Base-by-base conservation (phyloP, 2,329 filamentous ascomycete species). In the Ceratocystis ficicola region DNA sequence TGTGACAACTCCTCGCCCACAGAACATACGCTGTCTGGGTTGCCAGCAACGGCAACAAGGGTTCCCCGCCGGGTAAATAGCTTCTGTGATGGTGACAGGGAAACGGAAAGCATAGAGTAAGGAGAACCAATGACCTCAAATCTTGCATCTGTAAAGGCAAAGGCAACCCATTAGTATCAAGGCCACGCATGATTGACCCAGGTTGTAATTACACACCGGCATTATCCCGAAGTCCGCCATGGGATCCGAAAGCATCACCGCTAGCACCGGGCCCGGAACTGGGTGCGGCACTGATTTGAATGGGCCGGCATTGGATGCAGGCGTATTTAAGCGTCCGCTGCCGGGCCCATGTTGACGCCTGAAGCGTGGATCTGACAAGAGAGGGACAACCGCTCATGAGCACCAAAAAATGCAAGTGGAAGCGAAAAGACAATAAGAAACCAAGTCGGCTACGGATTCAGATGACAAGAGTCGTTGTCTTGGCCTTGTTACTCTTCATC, bases 51-150 rank as follows among this genome's bases (percentile, higher is more conserved):
- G 60, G 88, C 92, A 65, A 97, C 89, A 63, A 99, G 80, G 1
- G 93, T 96, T 65, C 95, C 95, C 72, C 91, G 86, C 71, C 93
- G 84, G 25, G 94, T 96, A 76, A 94, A 96, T 62, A 99, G 85
- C 71, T 89, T 88, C 75, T 97, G 93, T 41, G 93, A 97, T 52
- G 94, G 89, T 44, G 94, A 95, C 64, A 99, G 83, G 6, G 88
- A 90, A 70, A 96, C 92, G 25, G 93, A 96, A 71, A 99, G 86
- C 69, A 99, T 85, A 65, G 94, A 97, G 76, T 94, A 94, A 1
- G 93, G 91, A 28, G 89, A 84, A 69, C 94, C 94, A 69, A 99
- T 80, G 61, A 97, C 90, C 76, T 97, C 90, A 75, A 99, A 99
- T 67, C 86, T 86, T 65, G 94, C 94, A 82, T 97, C 94, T 96